A percentile compares a stretch with the other conserved stretches of the same genome.
phyloP scores from a whole-genome alignment of 495 filamentous ascomycete species.

The Amphirosellinia nigrospora region DNA sequence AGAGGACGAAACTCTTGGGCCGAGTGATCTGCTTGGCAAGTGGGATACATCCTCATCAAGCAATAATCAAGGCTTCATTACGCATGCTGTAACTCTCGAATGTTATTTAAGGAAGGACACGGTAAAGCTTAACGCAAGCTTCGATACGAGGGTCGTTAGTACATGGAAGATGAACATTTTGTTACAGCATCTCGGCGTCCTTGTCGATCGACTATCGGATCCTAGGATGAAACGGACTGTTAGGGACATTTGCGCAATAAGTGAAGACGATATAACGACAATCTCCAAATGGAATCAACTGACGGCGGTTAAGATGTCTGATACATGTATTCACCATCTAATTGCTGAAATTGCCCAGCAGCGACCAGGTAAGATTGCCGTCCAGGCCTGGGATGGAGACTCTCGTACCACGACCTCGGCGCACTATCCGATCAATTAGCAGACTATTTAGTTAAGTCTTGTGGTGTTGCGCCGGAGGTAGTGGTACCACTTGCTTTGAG shows the following conservation, averaged over 20 bases:
- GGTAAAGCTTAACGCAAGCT: not conserved
- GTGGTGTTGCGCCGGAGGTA: slow-evolving; percentile 53
- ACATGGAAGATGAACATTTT: not conserved
- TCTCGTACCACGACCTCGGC: not conserved
- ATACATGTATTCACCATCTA: not conserved
- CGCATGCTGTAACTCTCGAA: not conserved
- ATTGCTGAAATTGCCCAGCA: not conserved
- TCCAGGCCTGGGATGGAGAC: not conserved
- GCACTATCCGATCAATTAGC: slow-evolving; percentile 31
- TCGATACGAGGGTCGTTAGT: not conserved
- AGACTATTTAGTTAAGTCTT: slow-evolving; percentile 31
- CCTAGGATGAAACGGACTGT: not conserved
- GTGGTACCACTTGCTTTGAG: slow-evolving; percentile 61
- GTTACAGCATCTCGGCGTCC: not conserved
- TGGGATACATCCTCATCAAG: not conserved
- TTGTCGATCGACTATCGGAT: not conserved
- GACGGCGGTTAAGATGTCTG: not conserved
- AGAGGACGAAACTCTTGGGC: not conserved
- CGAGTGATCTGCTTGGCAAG: not conserved
- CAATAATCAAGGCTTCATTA: slow-evolving; percentile 11
- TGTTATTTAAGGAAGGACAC: not conserved
- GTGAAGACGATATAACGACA: not conserved
- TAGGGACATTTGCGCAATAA: not conserved
- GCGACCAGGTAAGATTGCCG: not conserved
- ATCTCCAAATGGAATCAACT: not conserved